Percentiles rank a stretch among this genome's conserved stretches.
Conservation (phyloP, 2,329 filamentous ascomycete genomes). For the Phaeosphaeriaceae sp. region DNA sequence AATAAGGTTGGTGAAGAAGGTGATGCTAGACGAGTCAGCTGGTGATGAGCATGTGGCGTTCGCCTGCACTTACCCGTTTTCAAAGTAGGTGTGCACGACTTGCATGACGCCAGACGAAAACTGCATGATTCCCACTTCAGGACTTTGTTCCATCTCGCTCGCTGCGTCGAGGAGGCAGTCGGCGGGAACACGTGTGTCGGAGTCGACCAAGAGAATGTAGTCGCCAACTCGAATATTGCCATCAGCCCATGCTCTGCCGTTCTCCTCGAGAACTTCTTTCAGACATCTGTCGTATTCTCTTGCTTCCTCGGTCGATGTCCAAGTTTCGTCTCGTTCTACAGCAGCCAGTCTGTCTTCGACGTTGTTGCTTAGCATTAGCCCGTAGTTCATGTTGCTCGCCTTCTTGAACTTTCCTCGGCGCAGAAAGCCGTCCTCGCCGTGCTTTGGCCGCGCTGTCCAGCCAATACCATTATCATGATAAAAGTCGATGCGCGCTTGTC, state of each 20-base stretch:
- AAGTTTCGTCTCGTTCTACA: conserved; percentile 29
- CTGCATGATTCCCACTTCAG: conserved; percentile 80
- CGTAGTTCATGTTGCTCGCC: conserved; percentile 79
- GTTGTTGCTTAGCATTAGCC: conserved; percentile 66
- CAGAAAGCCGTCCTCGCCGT: conserved; percentile 37
- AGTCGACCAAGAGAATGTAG: conserved; percentile 73
- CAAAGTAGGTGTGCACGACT: conserved; percentile 75
- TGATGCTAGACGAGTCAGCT: conserved; percentile 58
- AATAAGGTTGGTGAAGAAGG: conserved; percentile 81
- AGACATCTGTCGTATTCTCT: conserved; percentile 52
- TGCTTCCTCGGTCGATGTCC: conserved; percentile 47
- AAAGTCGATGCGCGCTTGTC: conserved; percentile 55
- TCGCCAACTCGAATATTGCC: conserved; percentile 88
- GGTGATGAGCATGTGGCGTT: background rate
- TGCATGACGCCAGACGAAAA: conserved; percentile 76
- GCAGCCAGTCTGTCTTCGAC: conserved; percentile 66
- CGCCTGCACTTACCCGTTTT: conserved; percentile 59
- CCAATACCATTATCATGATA: conserved; percentile 62
- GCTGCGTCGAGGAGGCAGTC: conserved; percentile 83
- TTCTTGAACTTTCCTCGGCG: conserved; percentile 50
- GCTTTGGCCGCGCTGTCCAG: conserved; percentile 58
- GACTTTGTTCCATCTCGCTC: conserved; percentile 82
- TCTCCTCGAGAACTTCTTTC: conserved; percentile 71
- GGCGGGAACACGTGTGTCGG: conserved; percentile 57
- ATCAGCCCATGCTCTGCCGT: conserved; percentile 76